Conservation (phyloP, 177 flowering plant genomes). For the Vitis hybrid region DNA sequence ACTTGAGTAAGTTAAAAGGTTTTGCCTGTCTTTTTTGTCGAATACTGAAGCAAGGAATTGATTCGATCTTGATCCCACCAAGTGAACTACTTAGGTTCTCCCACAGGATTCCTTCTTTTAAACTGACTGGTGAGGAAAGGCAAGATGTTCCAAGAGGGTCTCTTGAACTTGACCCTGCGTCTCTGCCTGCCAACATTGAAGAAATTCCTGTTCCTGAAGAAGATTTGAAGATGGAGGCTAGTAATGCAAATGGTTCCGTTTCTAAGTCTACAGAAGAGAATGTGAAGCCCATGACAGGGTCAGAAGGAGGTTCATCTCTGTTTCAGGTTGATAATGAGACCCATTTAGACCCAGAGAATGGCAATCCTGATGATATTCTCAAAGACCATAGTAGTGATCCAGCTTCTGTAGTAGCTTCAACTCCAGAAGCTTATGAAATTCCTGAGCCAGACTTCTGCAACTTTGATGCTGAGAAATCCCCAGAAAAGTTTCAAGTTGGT, state of each 20-base stretch:
- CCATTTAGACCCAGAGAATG: conserved; percentile 2
- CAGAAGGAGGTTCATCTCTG: conserved; percentile 1
- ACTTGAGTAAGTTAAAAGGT: conserved; percentile 50
- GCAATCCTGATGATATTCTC: background rate
- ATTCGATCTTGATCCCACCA: conserved; percentile 26
- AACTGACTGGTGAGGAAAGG: conserved; percentile 48
- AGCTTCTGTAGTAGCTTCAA: background rate
- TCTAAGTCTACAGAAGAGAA: conserved; percentile 6
- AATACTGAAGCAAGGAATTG: conserved; percentile 11
- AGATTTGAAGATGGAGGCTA: conserved; percentile 11
- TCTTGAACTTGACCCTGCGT: conserved; percentile 70
- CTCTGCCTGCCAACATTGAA: conserved; percentile 36
- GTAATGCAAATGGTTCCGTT: conserved; percentile 7
- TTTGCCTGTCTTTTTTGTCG: conserved; percentile 46
- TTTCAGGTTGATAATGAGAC: conserved; percentile 11
- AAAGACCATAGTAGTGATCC: conserved; percentile 7
- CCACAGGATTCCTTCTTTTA: conserved; percentile 51
- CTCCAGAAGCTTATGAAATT: conserved; percentile 20
- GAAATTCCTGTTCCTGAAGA: conserved; percentile 20
- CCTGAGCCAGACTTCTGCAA: conserved; percentile 54
- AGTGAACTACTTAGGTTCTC: conserved; percentile 46
- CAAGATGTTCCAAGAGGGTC: conserved; percentile 46
- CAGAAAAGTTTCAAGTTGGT: conserved; percentile 39
- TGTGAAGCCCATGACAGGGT: conserved; percentile 2
- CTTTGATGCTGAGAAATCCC: conserved; percentile 40